Base-by-base conservation (phyloP, 208 protist genomes). In the Crithidia brevicula region DNA sequence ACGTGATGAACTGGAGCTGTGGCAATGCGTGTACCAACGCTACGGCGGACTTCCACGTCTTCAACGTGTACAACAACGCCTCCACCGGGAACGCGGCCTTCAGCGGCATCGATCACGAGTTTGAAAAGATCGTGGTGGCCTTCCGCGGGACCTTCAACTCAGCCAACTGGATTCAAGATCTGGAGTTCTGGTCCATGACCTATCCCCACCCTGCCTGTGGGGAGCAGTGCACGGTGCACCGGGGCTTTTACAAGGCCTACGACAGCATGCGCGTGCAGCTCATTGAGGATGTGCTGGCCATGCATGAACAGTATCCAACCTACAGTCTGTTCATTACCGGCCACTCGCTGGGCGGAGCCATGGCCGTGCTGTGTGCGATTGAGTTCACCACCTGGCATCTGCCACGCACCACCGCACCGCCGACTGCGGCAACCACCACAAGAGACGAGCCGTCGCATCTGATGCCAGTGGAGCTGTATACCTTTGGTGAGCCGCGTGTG, bases 261-360 rank as follows among this genome's bases (percentile, higher is more conserved):
- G 11, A 54, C 11, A 83, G 72, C 40, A 13, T 94, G 15, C 34
- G 43, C n/a, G 3, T 15, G 3, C 31, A 74, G 20, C 31, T 94
- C 22, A 38, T 74, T 36, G 11, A 31, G 1, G 79, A 85, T 33
- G 46, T 89, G 16, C 46, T 70, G 38, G 8, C 33, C 31, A 74
- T 93, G 46, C 69, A 65, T 5, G 38, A 0, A 6, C 22, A 22
- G 18, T 68, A 89, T 68, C 84, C 75, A 8, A 33, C 8, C 46
- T 79, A 77, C 53, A 50, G 38, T 4, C n/a, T 91, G 16, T 67
- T 93, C 61, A 27, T 94, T 57, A 90, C 87, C 1, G 89, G 89
- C 3, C 89, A 95, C 81, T 89, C 81, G 7, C 72, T 95, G 20
- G 89, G 89, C 43, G 89, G 74, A n/a, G 89, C 89, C 7, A 61